Conservation (phyloP, 805 yeast genomes). For the Sugiyamaella floridensis region DNA sequence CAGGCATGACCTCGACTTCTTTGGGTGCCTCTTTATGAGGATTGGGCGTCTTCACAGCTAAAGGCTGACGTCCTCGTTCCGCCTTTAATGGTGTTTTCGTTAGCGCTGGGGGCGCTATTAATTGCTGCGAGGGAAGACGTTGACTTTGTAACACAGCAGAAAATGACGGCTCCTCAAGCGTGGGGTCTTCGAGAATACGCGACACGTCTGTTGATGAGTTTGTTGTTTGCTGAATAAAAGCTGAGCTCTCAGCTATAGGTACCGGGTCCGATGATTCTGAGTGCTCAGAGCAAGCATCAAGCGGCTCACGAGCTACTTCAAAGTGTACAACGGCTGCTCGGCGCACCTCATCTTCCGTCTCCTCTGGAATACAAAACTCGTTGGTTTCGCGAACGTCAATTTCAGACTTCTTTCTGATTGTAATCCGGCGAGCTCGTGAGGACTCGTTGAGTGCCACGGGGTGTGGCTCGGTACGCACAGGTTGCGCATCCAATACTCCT, state of each 20-base stretch:
- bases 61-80: constrained; percentile 4
- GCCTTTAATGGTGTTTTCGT: background rate
- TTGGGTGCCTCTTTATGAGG: constrained; percentile 2
- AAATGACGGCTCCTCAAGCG: no score
- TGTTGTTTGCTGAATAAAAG: no score
- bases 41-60: background rate
- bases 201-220: no score
- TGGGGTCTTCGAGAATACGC: no score
- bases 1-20: constrained; percentile 3
- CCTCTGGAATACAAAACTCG: constrained; percentile 8
- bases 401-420: constrained; percentile 3
- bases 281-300: background rate
- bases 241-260: background rate
- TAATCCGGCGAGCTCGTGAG: background rate
- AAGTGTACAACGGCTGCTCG: background rate
- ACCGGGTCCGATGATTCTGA: background rate
- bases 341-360: constrained; percentile 7
- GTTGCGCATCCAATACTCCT: background rate
- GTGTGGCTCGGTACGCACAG: background rate
- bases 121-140: no score
- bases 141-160: no score
- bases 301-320: background rate
- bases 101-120: no score
- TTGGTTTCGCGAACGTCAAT: background rate
- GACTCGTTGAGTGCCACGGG: background rate